Conservation (phyloP, 2,329 filamentous ascomycete genomes). For the Sporothrix phasma region DNA sequence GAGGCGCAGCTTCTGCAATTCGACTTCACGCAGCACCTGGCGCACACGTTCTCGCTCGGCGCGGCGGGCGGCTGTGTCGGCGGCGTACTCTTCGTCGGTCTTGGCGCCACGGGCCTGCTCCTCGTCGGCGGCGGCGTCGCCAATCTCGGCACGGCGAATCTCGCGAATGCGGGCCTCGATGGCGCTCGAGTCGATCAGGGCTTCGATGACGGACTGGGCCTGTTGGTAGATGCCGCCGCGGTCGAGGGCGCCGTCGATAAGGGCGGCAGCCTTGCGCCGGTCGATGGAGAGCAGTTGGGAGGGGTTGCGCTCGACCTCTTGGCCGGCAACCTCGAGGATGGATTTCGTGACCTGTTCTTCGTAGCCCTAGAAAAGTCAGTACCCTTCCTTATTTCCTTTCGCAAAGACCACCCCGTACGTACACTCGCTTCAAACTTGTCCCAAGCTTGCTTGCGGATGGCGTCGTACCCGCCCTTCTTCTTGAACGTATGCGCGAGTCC, state of each 20-base stretch:
- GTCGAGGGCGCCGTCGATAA: constrained; percentile 70
- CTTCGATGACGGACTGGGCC: constrained; percentile 56
- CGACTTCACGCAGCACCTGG: constrained; percentile 48
- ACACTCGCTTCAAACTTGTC: constrained; percentile 63
- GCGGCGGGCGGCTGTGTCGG: constrained; percentile 51
- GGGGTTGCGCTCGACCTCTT: constrained; percentile 66
- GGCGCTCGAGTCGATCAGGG: constrained; percentile 55
- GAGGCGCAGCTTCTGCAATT: constrained; percentile 51
- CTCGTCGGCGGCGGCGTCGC: constrained; percentile 55
- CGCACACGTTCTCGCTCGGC: constrained; percentile 52
- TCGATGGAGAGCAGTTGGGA: constrained; percentile 62
- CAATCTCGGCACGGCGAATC: constrained; percentile 57
- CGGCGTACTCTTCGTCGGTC: constrained; percentile 63
- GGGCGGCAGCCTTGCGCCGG: constrained; percentile 59
- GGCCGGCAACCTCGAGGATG: constrained; percentile 59
- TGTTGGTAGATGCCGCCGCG: constrained; percentile 66
- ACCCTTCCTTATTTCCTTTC: not conserved
- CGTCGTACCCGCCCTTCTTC: constrained; percentile 76
- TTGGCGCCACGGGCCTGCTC: constrained; percentile 58
- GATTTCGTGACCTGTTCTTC: constrained; percentile 56
- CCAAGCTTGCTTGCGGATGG: constrained; percentile 66
- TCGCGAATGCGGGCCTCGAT: constrained; percentile 63
- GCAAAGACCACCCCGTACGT: constrained; percentile 45
- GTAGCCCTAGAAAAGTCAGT: constrained; percentile 44
- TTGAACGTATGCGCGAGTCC: constrained; percentile 71